Base-by-base conservation (phyloP, 139 green algal genomes). In the Chlamydomonas applanata region DNA sequence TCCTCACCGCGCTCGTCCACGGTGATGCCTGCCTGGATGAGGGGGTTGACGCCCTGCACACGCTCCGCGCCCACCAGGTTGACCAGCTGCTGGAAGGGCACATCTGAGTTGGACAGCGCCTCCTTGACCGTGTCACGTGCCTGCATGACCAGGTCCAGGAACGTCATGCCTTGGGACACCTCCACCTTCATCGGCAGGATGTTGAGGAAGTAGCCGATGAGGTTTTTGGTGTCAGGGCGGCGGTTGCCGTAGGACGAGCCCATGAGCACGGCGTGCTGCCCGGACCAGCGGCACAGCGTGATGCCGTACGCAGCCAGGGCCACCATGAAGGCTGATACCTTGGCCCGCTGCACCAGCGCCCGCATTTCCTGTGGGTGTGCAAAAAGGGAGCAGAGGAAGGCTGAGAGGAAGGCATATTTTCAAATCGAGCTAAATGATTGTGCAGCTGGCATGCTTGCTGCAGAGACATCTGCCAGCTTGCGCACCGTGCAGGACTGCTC, bases 201-300 rank as follows among this genome's bases (percentile, higher is more conserved):
- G 61, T 69, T 69, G 29, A 69, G 61, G 61, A 69, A 69, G 20
- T 69, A 69, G 29, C 61, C 61, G 29, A 69, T 69, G 27, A 69
- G 61, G 61, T 69, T 44, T 7, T 44, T 7, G 29, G 61, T 69
- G 20, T 69, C 61, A 22, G 61, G 61, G 61, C 61, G 61, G 61
- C 61, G 61, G 61, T 69, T 69, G 61, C 22, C 61, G 20, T 69
- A 69, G 4, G 61, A 69, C 29, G 61, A 69, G 22, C 61, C 61
- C 27, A 69, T 4, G 4, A 69, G 61, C 54, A 30, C n/a, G 24
- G 54, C n/a, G 5, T 63, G 24, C 54, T 27, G 24, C 9, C n/a
- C n/a, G 7, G 54, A 34, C 54, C 54, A 63, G 54, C 54, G 54
- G n/a, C 54, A 63, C 54, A 63, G 54, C 54, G n/a, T 63, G 17